Base-by-base conservation (phyloP, 208 protist genomes). In the Acanthamoeba royreba region DNA sequence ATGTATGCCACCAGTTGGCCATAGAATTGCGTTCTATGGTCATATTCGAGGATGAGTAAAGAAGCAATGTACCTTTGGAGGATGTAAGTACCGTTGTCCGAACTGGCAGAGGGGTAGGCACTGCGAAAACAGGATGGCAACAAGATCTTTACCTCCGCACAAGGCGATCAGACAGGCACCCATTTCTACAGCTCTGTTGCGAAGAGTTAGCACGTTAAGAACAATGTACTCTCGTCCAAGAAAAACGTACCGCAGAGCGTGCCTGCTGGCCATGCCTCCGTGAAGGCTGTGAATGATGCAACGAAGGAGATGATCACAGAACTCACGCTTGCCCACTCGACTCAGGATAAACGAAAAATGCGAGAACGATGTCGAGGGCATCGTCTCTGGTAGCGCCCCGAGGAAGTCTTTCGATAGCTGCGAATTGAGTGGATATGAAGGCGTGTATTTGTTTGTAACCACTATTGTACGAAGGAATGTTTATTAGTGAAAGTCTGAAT, bases 1-100 rank as follows among this genome's bases (percentile, higher is more conserved):
- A 85, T 53, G 74, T 85, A 85, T 25, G 74, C 74, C 43, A 85
- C 43, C 74, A 85, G 45, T 33, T 85, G 74, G 22, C 74, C 74
- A 33, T 85, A 85, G 74, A 85, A 52, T n/a, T 85, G 74, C 43
- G 74, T 85, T 43, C 74, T 85, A 28, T 28, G 13, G n/a, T n/a
- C n/a, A n/a, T n/a, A n/a, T n/a, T n/a, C n/a, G n/a, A n/a, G n/a
- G n/a, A n/a, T n/a, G n/a, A n/a, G n/a, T n/a, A n/a, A n/a, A n/a
- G n/a, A n/a, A n/a, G n/a, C n/a, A n/a, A n/a, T n/a, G n/a, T n/a
- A n/a, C n/a, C n/a, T n/a, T n/a, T n/a, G n/a, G 49, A 55, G 61
- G 61, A 17, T 17, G 0, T n/a, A 35, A 8, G 66, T n/a, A 77
- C 66, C 45, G 38, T 45, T 77, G 66, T 28, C 42, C 77, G 38